Percentiles rank a stretch among this genome's conserved stretches.
Evolutionary conservation across 2,329 filamentous ascomycete species (phyloP).

Genomic region (Aureobasidium sp.): DNA sequence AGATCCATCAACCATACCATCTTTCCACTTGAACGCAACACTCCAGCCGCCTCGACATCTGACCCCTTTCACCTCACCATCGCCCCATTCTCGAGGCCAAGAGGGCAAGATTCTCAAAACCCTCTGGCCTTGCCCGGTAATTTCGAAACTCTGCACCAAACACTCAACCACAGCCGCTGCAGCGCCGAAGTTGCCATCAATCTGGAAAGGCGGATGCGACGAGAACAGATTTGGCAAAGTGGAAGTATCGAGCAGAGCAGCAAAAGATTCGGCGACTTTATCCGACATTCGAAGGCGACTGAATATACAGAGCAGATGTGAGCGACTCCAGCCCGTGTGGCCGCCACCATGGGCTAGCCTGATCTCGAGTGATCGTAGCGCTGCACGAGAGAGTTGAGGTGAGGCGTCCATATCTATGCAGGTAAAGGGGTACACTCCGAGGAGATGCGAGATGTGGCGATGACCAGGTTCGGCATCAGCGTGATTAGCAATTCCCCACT

Average conservation of each 20-base stretch:
- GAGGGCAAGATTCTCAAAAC: not conserved
- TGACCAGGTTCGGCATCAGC: not conserved
- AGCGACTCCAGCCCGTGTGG: not conserved
- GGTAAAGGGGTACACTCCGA: not conserved
- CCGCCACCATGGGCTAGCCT: not conserved
- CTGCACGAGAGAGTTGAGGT: not conserved
- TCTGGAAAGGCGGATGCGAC: not conserved
- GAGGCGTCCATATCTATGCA: not conserved
- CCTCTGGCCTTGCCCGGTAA: not conserved
- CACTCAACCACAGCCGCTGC: not conserved
- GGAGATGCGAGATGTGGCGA: not conserved
- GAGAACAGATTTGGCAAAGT: not conserved
- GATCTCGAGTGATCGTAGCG: not conserved
- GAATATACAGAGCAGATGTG: not conserved
- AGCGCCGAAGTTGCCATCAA: conserved; percentile 1
- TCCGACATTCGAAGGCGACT: not conserved
- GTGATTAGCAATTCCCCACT: not conserved
- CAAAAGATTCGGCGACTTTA: not conserved
- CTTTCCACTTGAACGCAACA: not conserved
- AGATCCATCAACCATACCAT: not conserved
- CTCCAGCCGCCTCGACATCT: not conserved
- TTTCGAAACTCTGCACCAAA: conserved; percentile 4
- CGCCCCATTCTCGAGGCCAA: not conserved
- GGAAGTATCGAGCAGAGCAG: not conserved
- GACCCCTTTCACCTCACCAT: not conserved